Percentiles rank a stretch among this genome's conserved stretches.
phyloP scores from a whole-genome alignment of 352 stramenopile species.

The Peronosclerospora sorghi region DNA sequence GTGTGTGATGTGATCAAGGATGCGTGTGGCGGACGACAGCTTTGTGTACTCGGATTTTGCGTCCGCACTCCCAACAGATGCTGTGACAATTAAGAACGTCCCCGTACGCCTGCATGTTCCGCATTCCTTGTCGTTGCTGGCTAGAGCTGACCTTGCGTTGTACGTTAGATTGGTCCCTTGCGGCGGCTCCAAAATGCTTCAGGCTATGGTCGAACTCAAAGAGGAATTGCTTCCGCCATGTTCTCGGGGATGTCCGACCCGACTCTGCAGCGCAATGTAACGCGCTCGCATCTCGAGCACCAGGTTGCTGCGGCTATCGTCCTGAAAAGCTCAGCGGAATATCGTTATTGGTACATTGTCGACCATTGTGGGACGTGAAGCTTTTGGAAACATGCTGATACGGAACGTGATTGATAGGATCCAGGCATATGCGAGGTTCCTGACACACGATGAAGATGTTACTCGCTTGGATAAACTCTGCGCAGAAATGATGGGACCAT shows the following conservation, averaged over 20 bases:
- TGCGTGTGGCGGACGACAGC: constrained; percentile 75
- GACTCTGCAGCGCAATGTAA: constrained; percentile 70
- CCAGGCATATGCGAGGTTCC: constrained; percentile 69
- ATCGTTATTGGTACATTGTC: constrained; percentile 63
- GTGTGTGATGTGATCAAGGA: constrained; percentile 30
- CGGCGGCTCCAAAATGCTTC: constrained; percentile 76
- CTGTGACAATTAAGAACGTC: constrained; percentile 45
- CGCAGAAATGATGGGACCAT: constrained; percentile 65
- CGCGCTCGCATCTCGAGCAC: constrained; percentile 73
- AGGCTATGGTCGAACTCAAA: constrained; percentile 55
- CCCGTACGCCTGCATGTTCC: constrained; percentile 32
- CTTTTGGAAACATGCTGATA: background rate
- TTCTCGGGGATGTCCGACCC: constrained; percentile 59
- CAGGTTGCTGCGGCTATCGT: constrained; percentile 52
- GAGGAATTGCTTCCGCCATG: constrained; percentile 57
- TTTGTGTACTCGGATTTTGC: constrained; percentile 83
- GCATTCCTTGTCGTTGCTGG: background rate
- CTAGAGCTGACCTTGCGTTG: background rate
- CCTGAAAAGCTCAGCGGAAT: constrained; percentile 63
- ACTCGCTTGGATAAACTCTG: constrained; percentile 64
- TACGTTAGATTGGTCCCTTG: constrained; percentile 48
- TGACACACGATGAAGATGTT: constrained; percentile 74
- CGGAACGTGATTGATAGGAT: constrained; percentile 27
- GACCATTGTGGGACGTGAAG: background rate
- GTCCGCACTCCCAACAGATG: constrained; percentile 59